Base-by-base conservation (phyloP, 2,329 filamentous ascomycete genomes). In the Xylaria hypoxylon region DNA sequence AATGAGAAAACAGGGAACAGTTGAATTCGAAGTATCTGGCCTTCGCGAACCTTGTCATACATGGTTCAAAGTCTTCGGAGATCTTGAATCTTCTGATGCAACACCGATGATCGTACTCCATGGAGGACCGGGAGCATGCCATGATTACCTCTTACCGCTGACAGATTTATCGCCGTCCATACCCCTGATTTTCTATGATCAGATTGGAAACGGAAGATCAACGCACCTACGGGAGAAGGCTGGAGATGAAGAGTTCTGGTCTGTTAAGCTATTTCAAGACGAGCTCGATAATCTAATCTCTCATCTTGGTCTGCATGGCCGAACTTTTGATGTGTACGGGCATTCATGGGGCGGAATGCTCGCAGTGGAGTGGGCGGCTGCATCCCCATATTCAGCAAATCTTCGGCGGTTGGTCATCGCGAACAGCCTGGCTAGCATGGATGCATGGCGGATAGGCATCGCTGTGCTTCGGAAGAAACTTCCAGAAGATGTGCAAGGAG, bases 321-420 rank as follows among this genome's bases (percentile, higher is more conserved):
- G 82, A 0, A 84, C 86, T 81, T 73, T 59, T 19, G 53, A 47
- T 45, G 55, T 64, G 1, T 64, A 64, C 22, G 61, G 85, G 1
- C 83, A 87, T 40, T 82, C 79, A 22, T 87, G 85, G 84, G 84
- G 85, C 17, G 85, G 82, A 0, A 85, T 87, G 82, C 74, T 87
- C 0, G 83, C 75, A 1, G 77, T 77, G 0, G 71, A 79, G 33
- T 84, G 80, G 74, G 83, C 83, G 0, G 77, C 78, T 4, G 70
- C 72, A 13, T 19, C 68, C 3, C 31, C 69, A 19, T 48, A 57
- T 17, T 33, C 68, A 1, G 52, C 59, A 8, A 71, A 73, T 4
- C 73, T 79, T 15, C 63, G 69, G 6, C 72, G 71, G 0, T 64
- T 79, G 7, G 45, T 79, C 8, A 55, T 79, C n/a, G 68, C 73